These are phyloP conservation scores for Phaeotremella fagi DNA, from an alignment of 768 basidiomycete genomes.

Conservation along the genomic window DNA sequence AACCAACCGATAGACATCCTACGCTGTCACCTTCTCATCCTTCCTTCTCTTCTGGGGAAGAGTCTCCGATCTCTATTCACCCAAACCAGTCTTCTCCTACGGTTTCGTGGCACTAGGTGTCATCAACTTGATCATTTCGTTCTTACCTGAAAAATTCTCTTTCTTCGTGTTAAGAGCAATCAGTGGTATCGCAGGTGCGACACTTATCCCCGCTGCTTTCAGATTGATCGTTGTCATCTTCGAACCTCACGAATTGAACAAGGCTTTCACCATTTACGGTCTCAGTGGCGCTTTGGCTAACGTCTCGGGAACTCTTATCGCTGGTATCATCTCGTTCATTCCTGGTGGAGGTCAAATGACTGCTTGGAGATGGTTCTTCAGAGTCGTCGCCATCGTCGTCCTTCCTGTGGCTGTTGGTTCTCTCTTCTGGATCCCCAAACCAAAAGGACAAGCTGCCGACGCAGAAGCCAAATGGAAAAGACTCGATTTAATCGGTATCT, in stretches of 20 bases:
- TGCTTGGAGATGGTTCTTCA: slow-evolving; percentile 44
- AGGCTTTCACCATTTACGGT: slow-evolving; percentile 25
- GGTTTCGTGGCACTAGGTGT: slow-evolving; percentile 35
- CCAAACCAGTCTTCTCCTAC: slow-evolving; percentile 31
- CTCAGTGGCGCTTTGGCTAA: slow-evolving; percentile 24
- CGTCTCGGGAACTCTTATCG: slow-evolving; percentile 23
- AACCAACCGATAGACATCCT: slow-evolving; percentile 21
- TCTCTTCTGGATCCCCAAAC: slow-evolving; percentile 21
- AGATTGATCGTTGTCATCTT: slow-evolving; percentile 32
- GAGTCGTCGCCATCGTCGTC: slow-evolving; percentile 18
- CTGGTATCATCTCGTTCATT: slow-evolving; percentile 34
- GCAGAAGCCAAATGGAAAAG: slow-evolving; percentile 25
- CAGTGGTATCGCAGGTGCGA: slow-evolving; percentile 23
- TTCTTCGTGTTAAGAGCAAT: slow-evolving; percentile 34
- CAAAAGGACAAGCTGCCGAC: slow-evolving; percentile 8
- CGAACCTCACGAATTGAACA: slow-evolving; percentile 18
- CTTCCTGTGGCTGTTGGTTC: slow-evolving; percentile 13
- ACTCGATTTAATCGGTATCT: slow-evolving; percentile 35
- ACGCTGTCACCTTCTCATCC: slow-evolving; percentile 32
- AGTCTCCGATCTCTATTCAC: slow-evolving; percentile 40
- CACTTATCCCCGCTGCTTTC: slow-evolving; percentile 28
- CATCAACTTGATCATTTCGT: slow-evolving; percentile 22
- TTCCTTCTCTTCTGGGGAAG: slow-evolving; percentile 40
- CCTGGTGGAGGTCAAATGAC: slow-evolving; percentile 23
- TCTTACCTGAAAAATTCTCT: slow-evolving; percentile 28